Conservation (phyloP, 768 basidiomycete genomes). For the Suillus lakei region DNA sequence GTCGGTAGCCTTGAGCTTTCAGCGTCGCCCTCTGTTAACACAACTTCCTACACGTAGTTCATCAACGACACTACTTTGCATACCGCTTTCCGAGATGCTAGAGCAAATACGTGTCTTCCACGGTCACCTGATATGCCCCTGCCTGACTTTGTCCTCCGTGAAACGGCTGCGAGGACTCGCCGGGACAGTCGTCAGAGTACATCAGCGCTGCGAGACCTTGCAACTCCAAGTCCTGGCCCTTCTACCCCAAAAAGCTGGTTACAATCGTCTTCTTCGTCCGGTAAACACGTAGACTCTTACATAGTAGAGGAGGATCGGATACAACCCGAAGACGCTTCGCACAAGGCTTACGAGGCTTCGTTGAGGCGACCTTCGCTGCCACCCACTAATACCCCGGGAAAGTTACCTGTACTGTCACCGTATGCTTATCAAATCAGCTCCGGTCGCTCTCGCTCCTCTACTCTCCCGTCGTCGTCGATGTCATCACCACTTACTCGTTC, state of each 20-base stretch:
- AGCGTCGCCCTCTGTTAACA: neutral
- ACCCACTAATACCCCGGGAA: neutral
- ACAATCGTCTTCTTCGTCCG: neutral
- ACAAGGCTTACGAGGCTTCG: neutral
- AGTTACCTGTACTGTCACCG: neutral
- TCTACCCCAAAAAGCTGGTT: neutral
- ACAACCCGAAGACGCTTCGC: neutral
- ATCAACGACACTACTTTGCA: conserved; percentile 33
- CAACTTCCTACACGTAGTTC: conserved; percentile 24
- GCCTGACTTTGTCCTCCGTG: conserved; percentile 14
- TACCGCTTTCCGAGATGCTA: conserved; percentile 37
- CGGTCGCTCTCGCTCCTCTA: neutral
- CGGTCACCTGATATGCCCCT: conserved; percentile 30
- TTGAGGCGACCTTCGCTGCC: neutral
- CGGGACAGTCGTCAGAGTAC: neutral
- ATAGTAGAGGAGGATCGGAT: neutral
- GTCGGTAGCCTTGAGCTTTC: conserved; percentile 12
- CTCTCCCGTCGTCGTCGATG: neutral
- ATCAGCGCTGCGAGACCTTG: neutral
- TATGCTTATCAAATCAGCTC: neutral
- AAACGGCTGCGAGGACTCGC: neutral
- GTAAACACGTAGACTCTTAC: neutral
- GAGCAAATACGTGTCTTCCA: conserved; percentile 33
- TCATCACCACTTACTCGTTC: neutral
- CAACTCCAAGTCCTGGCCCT: neutral